phyloP scores from a whole-genome alignment of 1,284 basidiomycete genomes.

The Ceratobasidium theobromae region DNA sequence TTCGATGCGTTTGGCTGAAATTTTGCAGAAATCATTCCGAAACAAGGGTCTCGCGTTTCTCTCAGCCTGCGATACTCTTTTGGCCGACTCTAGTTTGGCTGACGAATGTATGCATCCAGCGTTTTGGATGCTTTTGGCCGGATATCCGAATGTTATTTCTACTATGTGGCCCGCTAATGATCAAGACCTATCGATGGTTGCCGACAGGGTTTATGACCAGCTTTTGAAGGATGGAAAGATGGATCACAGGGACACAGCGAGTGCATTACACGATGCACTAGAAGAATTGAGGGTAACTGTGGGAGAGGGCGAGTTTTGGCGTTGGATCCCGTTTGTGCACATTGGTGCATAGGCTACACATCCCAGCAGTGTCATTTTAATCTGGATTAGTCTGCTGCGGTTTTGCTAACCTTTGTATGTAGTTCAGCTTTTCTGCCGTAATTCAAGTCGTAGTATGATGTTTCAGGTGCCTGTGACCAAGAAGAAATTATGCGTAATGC shows the following conservation, averaged over 20 bases:
- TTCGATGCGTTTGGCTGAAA: neutral
- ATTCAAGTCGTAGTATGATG: too few species aligned
- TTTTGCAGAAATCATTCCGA: neutral
- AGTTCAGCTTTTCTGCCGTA: too few species aligned
- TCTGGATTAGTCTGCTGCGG: too few species aligned
- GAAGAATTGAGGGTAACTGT: neutral
- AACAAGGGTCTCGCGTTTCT: neutral
- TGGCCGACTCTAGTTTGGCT: neutral
- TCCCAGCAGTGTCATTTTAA: too few species aligned
- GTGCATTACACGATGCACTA: neutral
- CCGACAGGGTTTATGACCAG: neutral
- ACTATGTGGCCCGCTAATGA: neutral
- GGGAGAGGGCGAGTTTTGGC: neutral
- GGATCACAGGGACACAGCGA: neutral
- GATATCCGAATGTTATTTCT: neutral
- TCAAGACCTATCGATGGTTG: neutral
- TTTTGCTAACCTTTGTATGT: too few species aligned
- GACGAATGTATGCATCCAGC: neutral
- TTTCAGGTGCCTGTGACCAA: too few species aligned
- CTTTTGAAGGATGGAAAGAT: neutral
- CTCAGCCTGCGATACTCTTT: neutral
- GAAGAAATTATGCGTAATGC: too few species aligned
- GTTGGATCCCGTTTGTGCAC: neutral
- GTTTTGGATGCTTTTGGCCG: neutral
- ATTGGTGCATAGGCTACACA: too few species aligned